phyloP scores from a whole-genome alignment of 345 rosid genomes.

The Psidium guajava region DNA sequence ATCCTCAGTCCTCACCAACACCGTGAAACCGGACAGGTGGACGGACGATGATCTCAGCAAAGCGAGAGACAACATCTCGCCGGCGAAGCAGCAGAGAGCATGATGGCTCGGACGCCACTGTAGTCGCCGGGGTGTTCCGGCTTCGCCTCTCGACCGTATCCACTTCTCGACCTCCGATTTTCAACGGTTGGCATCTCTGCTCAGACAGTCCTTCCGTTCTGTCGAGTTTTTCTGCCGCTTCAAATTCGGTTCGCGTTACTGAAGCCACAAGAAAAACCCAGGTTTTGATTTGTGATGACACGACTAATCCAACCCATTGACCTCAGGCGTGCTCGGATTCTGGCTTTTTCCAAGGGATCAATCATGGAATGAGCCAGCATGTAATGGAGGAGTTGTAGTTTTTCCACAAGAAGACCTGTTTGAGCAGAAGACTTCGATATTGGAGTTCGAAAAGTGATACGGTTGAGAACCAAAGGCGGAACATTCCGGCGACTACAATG shows the following conservation, averaged over 20 bases:
- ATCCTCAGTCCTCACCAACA: background rate
- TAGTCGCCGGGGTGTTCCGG: background rate
- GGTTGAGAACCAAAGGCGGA: background rate
- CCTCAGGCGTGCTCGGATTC: constrained; percentile 58
- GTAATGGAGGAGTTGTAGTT: constrained; percentile 36
- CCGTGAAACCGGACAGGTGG: background rate
- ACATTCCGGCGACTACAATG: background rate
- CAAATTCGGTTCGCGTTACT: background rate
- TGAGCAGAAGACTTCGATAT: background rate
- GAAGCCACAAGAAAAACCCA: background rate
- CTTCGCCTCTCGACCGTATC: no score
- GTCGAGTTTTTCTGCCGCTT: background rate
- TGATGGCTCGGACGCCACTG: background rate
- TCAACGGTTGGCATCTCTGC: no score
- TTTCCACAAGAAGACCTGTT: background rate
- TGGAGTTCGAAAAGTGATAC: background rate
- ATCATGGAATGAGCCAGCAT: constrained; percentile 57
- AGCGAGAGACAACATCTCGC: no score
- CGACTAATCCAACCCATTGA: background rate
- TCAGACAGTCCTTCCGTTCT: background rate
- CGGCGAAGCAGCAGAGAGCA: no score
- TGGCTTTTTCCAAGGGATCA: constrained; percentile 64
- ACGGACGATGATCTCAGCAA: background rate
- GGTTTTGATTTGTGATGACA: background rate
- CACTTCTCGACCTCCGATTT: no score